phyloP scores from a whole-genome alignment of 768 basidiomycete species.

The Auricularia sp. region DNA sequence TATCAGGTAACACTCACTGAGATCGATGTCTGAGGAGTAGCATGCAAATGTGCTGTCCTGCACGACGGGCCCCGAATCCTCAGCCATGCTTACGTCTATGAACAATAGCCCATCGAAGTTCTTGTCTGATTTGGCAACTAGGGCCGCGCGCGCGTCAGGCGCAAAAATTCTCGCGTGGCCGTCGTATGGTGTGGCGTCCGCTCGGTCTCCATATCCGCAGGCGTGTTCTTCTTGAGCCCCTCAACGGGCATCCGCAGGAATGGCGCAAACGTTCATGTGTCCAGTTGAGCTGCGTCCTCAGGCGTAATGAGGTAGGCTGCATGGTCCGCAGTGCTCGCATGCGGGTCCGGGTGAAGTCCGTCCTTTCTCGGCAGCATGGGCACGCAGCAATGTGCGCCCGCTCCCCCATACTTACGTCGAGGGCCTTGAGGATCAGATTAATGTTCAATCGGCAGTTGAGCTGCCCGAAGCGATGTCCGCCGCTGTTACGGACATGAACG shows the following conservation, averaged over 20 bases:
- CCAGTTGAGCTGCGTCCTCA: neutral
- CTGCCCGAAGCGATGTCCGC: conserved; percentile 1
- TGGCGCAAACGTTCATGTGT: neutral
- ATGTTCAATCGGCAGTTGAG: conserved; percentile 7
- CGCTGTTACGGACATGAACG: neutral
- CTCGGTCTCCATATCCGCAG: neutral
- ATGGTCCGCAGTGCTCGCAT: neutral
- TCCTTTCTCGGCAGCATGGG: neutral
- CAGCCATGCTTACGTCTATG: neutral
- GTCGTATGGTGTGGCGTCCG: neutral
- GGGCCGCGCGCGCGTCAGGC: neutral
- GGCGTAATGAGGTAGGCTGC: neutral
- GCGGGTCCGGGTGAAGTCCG: neutral
- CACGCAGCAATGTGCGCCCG: neutral
- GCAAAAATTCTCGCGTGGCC: neutral
- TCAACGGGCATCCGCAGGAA: neutral
- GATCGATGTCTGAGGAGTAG: neutral
- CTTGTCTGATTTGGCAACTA: neutral
- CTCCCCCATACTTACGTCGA: neutral
- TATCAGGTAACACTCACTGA: neutral
- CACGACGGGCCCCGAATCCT: neutral
- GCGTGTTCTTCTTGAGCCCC: neutral
- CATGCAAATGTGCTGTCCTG: neutral
- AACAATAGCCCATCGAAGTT: neutral
- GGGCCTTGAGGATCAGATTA: neutral